A percentile compares a stretch with the other conserved stretches of the same genome.
phyloP scores from a whole-genome alignment of 2,329 filamentous ascomycete species.

The Scleromitrula shiraiana region DNA sequence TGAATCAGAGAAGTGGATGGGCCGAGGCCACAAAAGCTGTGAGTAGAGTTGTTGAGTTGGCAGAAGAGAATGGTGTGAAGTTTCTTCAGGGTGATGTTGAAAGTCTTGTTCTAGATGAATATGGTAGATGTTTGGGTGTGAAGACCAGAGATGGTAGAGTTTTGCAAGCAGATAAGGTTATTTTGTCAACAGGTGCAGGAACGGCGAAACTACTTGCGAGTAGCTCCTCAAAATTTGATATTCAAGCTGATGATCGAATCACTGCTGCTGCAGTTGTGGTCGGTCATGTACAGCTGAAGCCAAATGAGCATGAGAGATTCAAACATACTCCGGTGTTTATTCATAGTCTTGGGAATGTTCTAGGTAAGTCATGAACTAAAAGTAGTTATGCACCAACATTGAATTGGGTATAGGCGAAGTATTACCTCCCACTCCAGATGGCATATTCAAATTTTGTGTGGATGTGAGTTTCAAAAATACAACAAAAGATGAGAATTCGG shows the following conservation, averaged over 20 bases:
- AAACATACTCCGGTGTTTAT: slow-evolving; percentile 46
- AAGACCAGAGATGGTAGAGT: slow-evolving; percentile 37
- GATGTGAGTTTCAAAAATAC: slow-evolving; percentile 51
- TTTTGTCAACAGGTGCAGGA: slow-evolving; percentile 49
- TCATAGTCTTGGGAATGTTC: slow-evolving; percentile 35
- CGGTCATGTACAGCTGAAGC: slow-evolving; percentile 38
- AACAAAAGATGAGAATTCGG: slow-evolving; percentile 37
- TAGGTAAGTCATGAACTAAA: slow-evolving; percentile 29
- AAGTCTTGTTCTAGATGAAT: slow-evolving; percentile 39
- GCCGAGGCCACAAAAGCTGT: slow-evolving; percentile 42
- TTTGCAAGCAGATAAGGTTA: slow-evolving; percentile 43
- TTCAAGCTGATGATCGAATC: slow-evolving; percentile 46
- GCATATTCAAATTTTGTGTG: slow-evolving; percentile 54
- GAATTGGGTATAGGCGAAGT: slow-evolving; percentile 13
- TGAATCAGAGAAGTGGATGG: slow-evolving; percentile 46
- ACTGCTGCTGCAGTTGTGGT: slow-evolving; percentile 49
- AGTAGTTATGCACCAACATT: background rate
- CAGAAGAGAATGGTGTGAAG: slow-evolving; percentile 37
- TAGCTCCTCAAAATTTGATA: slow-evolving; percentile 39
- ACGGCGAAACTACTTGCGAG: slow-evolving; percentile 46
- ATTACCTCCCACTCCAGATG: slow-evolving; percentile 40
- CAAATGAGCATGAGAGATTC: slow-evolving; percentile 40
- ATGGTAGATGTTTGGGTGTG: slow-evolving; percentile 42
- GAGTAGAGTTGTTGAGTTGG: slow-evolving; percentile 36
- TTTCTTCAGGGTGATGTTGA: slow-evolving; percentile 37